Evolutionary conservation across 352 stramenopile genomes (phyloP).

Genomic region (Pythium plurisporium): DNA sequence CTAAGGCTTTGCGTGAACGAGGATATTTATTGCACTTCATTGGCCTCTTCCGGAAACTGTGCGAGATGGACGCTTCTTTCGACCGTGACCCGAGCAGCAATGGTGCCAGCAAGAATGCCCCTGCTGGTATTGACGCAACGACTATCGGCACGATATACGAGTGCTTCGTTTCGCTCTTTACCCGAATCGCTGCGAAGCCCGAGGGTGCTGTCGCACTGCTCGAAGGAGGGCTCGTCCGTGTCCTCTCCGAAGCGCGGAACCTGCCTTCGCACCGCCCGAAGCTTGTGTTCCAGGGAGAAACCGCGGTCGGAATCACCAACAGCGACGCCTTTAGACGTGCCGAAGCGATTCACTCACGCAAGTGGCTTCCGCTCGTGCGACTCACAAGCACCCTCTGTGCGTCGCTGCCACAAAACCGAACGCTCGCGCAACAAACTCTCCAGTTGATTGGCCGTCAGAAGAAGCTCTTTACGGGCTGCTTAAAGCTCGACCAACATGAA

Average conservation of each 20-base stretch:
- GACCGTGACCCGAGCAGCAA: conserved; percentile 38
- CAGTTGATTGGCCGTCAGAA: conserved; percentile 58
- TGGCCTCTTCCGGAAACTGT: conserved; percentile 67
- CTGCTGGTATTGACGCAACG: conserved; percentile 47
- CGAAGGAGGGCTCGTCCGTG: conserved; percentile 64
- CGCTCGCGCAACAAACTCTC: conserved; percentile 52
- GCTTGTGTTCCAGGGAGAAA: conserved; percentile 42
- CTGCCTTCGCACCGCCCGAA: conserved; percentile 68
- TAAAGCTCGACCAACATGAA: conserved; percentile 49
- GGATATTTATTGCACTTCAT: conserved; percentile 81
- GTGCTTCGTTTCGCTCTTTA: conserved; percentile 79
- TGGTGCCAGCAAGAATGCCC: conserved; percentile 33
- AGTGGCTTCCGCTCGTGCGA: conserved; percentile 72
- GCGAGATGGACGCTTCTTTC: conserved; percentile 62
- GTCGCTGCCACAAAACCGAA: conserved; percentile 65
- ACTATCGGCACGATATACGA: conserved; percentile 81
- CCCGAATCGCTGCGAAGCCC: conserved; percentile 47
- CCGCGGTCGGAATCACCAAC: conserved; percentile 8
- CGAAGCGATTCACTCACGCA: conserved; percentile 61
- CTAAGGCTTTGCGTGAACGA: conserved; percentile 62
- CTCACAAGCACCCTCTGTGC: conserved; percentile 54
- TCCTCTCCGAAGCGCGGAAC: conserved; percentile 53
- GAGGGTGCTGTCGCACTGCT: conserved; percentile 66
- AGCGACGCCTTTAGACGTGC: conserved; percentile 53
- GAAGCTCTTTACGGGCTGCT: conserved; percentile 61